Evolutionary conservation across 768 basidiomycete species (phyloP).

Genomic region (Fomitopsis pulvina): DNA sequence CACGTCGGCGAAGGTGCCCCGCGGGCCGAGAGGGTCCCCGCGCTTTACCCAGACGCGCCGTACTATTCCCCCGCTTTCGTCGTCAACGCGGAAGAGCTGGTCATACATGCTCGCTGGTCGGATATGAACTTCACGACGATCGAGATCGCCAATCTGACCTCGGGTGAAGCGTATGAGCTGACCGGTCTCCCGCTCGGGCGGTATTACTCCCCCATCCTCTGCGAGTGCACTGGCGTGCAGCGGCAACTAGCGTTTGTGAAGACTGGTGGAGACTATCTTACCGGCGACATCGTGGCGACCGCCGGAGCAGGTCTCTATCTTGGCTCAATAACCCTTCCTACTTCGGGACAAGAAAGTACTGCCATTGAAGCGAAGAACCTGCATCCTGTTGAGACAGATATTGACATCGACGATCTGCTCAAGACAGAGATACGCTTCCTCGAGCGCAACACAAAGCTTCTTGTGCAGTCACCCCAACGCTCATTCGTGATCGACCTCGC

Average conservation of each 20-base stretch:
- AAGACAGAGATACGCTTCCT: conserved; percentile 46
- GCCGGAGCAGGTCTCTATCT: conserved; percentile 58
- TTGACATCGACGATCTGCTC: conserved; percentile 36
- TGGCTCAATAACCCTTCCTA: conserved; percentile 49
- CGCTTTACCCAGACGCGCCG: conserved; percentile 33
- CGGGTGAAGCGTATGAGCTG: conserved; percentile 40
- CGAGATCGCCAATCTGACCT: conserved; percentile 51
- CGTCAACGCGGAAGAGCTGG: conserved; percentile 38
- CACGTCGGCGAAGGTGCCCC: conserved; percentile 17
- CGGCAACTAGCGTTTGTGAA: conserved; percentile 60
- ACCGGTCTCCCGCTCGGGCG: conserved; percentile 56
- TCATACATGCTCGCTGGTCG: conserved; percentile 68
- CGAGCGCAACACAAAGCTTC: conserved; percentile 42
- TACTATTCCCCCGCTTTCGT: conserved; percentile 71
- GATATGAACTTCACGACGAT: conserved; percentile 54
- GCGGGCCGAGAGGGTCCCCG: conserved; percentile 36
- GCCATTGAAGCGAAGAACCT: conserved; percentile 40
- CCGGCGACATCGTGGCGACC: conserved; percentile 61
- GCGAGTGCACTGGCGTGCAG: conserved; percentile 32
- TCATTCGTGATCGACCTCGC: conserved; percentile 47
- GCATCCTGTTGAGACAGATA: conserved; percentile 44
- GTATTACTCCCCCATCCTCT: conserved; percentile 55
- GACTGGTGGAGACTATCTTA: conserved; percentile 49
- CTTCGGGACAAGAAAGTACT: conserved; percentile 15
- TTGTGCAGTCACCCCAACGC: conserved; percentile 50